Percentiles rank a stretch among this genome's conserved stretches.
These are phyloP conservation scores for Amanita pallidorosea DNA, from an alignment of 768 basidiomycete species.

Conservation along the genomic window DNA sequence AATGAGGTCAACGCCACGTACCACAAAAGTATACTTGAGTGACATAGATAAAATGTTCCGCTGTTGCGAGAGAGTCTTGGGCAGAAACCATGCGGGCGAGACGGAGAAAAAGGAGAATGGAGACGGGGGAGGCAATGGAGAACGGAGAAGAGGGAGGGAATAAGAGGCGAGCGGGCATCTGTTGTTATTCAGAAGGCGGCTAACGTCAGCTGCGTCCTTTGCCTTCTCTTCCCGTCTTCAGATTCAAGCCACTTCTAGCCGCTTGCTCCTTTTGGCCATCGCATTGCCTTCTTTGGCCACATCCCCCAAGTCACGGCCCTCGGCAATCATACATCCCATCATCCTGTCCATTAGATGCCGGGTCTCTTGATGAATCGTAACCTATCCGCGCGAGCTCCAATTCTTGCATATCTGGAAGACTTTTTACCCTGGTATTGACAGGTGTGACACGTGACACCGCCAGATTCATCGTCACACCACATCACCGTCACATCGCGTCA, in stretches of 20 bases:
- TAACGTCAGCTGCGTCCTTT: constrained; percentile 21
- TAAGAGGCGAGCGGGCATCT: constrained; percentile 12
- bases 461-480: background rate
- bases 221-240: constrained; percentile 19
- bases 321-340: background rate
- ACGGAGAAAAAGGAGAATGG: constrained; percentile 9
- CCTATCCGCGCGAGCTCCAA: background rate
- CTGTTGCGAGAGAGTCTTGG: constrained; percentile 38
- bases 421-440: too few species aligned
- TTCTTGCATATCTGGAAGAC: background rate
- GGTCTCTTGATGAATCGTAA: background rate
- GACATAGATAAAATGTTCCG: constrained; percentile 72
- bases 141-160: constrained; percentile 19
- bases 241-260: constrained; percentile 4
- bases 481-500: background rate
- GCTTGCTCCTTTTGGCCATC: constrained; percentile 7
- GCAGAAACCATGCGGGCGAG: constrained; percentile 17
- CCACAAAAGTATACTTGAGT: constrained; percentile 81
- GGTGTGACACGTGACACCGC: too few species aligned
- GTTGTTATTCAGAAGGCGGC: constrained; percentile 14
- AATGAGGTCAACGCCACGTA: constrained; percentile 30
- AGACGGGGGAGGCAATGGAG: constrained; percentile 26
- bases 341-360: background rate
- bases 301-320: background rate
- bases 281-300: constrained; percentile 6